Conservation (phyloP, 192 early-diverging fungal species). For the Coemansia sp. region DNA sequence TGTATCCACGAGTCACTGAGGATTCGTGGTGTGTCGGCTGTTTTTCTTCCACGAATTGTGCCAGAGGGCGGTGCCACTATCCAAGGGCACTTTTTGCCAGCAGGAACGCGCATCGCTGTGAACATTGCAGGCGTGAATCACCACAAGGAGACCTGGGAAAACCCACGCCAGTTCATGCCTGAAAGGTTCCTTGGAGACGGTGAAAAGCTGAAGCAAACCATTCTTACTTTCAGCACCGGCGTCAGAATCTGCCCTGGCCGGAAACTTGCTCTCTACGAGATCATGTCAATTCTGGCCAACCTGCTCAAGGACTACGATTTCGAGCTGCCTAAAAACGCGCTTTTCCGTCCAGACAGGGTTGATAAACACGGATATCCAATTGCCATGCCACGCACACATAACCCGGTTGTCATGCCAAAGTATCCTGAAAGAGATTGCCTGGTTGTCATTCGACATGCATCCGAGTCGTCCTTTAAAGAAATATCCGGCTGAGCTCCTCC, state of each 20-base stretch:
- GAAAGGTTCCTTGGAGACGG: conserved; percentile 37
- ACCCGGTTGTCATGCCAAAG: conserved; percentile 21
- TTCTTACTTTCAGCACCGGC: conserved; percentile 43
- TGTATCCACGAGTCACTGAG: conserved; percentile 50
- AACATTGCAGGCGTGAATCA: conserved; percentile 32
- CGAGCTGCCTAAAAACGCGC: conserved; percentile 11
- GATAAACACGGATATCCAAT: conserved; percentile 21
- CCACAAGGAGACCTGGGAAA: conserved; percentile 21
- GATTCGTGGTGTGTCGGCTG: conserved; percentile 24
- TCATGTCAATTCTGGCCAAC: conserved; percentile 36
- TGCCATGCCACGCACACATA: conserved; percentile 27
- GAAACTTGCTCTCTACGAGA: conserved; percentile 39
- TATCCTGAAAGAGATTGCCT: conserved; percentile 37
- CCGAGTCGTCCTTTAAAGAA: conserved; percentile 1
- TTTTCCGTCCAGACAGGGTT: conserved; percentile 10
- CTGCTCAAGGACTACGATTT: conserved; percentile 44
- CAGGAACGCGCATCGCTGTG: conserved; percentile 19
- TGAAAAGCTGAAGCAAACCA: conserved; percentile 18
- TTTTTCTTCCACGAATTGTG: conserved; percentile 21
- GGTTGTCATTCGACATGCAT: conserved; percentile 11
- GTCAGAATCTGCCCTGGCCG: conserved; percentile 41
- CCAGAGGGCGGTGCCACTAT: conserved; percentile 39
- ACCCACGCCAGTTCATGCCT: conserved; percentile 37
- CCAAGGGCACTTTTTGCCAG: conserved; percentile 40
- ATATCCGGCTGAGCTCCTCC: no score